These are phyloP conservation scores for Spiromastix sp. DNA, from an alignment of 2,329 filamentous ascomycete species.

Conservation along the genomic window DNA sequence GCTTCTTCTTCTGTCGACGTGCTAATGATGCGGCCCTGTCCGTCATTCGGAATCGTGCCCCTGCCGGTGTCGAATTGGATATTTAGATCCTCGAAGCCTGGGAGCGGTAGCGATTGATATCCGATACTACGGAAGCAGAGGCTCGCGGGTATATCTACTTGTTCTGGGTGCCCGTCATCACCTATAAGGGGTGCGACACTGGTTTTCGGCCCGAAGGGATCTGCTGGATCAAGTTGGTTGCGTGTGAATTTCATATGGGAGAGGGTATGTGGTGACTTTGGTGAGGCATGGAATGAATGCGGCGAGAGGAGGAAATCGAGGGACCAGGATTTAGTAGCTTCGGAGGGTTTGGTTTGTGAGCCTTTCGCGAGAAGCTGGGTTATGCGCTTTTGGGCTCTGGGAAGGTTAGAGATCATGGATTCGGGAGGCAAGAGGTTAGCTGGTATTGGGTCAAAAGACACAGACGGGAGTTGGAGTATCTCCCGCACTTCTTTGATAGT, in stretches of 20 bases:
- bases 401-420: constrained; percentile 54
- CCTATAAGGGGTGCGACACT: constrained; percentile 26
- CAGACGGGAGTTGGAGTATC: constrained; percentile 63
- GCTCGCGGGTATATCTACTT: constrained; percentile 41
- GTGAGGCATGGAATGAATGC: constrained; percentile 49
- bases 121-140: constrained; percentile 90
- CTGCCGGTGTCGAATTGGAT: constrained; percentile 65
- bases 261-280: constrained; percentile 40
- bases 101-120: constrained; percentile 71
- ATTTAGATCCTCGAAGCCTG: constrained; percentile 61
- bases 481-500: constrained; percentile 93
- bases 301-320: constrained; percentile 80
- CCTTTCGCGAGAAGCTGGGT: constrained; percentile 75
- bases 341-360: constrained; percentile 41
- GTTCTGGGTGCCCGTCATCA: constrained; percentile 23
- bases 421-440: constrained; percentile 52
- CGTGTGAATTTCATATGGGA: constrained; percentile 55
- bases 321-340: constrained; percentile 62
- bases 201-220: constrained; percentile 42
- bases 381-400: constrained; percentile 64
- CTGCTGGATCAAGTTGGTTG: constrained; percentile 41
- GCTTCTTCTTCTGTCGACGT: constrained; percentile 15
- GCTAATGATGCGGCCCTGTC: constrained; percentile 58
- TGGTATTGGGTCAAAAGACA: constrained; percentile 63
- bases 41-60: constrained; percentile 76